phyloP scores from a whole-genome alignment of 768 basidiomycete genomes.

The Harrya chromipes region DNA sequence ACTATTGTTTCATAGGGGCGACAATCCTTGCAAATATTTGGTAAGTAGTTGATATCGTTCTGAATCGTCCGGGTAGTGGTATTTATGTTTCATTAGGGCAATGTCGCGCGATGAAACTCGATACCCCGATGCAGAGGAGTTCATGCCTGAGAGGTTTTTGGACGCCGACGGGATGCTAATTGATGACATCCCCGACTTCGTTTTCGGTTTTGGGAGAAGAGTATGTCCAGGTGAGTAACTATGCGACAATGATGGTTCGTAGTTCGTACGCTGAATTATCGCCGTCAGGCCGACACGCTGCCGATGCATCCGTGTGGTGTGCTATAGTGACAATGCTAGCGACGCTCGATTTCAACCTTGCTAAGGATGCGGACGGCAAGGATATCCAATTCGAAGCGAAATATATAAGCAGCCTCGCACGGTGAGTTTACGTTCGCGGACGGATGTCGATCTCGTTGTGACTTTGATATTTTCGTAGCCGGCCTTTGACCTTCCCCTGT shows the following conservation, averaged over 20 bases:
- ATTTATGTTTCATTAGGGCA: conserved; percentile 7
- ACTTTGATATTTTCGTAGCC: conserved; percentile 1
- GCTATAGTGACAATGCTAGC: conserved; percentile 20
- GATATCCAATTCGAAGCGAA: conserved; percentile 3
- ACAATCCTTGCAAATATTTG: conserved; percentile 14
- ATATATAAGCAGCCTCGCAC: background rate
- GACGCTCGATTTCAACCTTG: conserved; percentile 14
- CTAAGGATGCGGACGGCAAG: conserved; percentile 8
- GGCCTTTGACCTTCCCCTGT: conserved; percentile 16
- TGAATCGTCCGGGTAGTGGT: background rate
- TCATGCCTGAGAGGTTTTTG: conserved; percentile 14
- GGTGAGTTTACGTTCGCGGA: conserved; percentile 1
- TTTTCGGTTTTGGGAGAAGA: conserved; percentile 18
- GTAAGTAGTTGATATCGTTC: background rate
- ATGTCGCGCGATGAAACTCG: conserved; percentile 18
- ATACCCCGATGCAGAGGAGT: conserved; percentile 16
- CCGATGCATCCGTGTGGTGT: conserved; percentile 5
- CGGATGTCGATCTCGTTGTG: background rate
- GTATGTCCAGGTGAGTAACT: conserved; percentile 10
- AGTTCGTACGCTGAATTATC: background rate
- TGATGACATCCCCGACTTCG: conserved; percentile 9
- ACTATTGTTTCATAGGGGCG: conserved; percentile 2
- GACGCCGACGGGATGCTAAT: conserved; percentile 6
- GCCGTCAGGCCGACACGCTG: conserved; percentile 8
- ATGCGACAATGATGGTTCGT: background rate